Evolutionary conservation across 768 basidiomycete genomes (phyloP), one percentile per base, ranked within the genome.

Genomic region (Pholiota conissans): DNA sequence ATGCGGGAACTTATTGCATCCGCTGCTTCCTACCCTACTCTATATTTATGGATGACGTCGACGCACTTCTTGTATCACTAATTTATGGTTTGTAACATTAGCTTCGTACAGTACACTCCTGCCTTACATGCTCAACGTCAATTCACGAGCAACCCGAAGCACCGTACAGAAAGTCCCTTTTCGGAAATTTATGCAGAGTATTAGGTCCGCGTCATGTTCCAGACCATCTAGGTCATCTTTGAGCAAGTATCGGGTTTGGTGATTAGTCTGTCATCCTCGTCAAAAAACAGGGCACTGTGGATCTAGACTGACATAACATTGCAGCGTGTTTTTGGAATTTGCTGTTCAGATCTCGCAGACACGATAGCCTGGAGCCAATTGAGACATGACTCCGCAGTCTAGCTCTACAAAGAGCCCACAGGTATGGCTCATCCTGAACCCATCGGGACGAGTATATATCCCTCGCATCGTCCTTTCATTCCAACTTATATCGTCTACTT

Each of bases 71-170:
- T 35, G 20, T 52, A 26, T 52, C 22, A 52, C 50, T 39, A 39
- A 52, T 35, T 52, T 26, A 22, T 52, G 35, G 50, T 39, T 52
- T 52, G 50, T 52, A 52, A 52, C 40, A 56, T 49, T 10, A 8
- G n/a, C n/a, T n/a, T n/a, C n/a, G 69, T 55, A 26, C 55, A 56
- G 2, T 61, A 65, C 14, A 69, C n/a, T n/a, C n/a, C n/a, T n/a
- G n/a, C n/a, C n/a, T n/a, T n/a, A n/a, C n/a, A n/a, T n/a, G n/a
- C n/a, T n/a, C n/a, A n/a, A n/a, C n/a, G n/a, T n/a, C n/a, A n/a
- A n/a, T n/a, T n/a, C n/a, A n/a, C n/a, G n/a, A n/a, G n/a, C n/a
- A n/a, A n/a, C n/a, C n/a, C n/a, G n/a, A n/a, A n/a, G n/a, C n/a
- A n/a, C n/a, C n/a, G n/a, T n/a, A n/a, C n/a, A n/a, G n/a, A n/a